These are phyloP conservation scores for Saccharata proteae DNA, from an alignment of 2,329 filamentous ascomycete species.

Conservation along the genomic window DNA sequence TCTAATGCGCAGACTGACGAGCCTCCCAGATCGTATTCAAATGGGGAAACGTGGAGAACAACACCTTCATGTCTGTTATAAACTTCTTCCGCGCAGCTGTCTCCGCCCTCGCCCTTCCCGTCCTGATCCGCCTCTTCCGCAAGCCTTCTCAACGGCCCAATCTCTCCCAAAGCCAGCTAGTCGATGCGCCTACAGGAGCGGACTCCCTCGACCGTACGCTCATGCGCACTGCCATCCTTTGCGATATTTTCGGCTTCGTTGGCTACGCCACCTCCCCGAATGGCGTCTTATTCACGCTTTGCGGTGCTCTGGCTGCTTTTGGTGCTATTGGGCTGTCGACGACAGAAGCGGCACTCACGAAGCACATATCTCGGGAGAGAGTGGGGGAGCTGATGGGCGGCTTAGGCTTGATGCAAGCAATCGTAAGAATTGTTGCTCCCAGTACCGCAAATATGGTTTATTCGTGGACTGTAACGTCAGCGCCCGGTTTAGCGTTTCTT, in stretches of 20 bases:
- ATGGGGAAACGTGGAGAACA: constrained; percentile 10
- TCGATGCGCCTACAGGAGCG: neutral
- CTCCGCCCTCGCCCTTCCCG: constrained; percentile 9
- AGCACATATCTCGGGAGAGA: constrained; percentile 4
- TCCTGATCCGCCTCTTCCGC: constrained; percentile 9
- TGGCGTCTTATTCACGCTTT: constrained; percentile 10
- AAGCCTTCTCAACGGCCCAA: neutral
- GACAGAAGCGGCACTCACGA: constrained; percentile 10
- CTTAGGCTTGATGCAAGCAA: constrained; percentile 9
- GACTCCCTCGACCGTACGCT: constrained; percentile 9
- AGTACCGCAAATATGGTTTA: constrained; percentile 8
- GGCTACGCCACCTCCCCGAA: constrained; percentile 10
- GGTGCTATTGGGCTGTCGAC: constrained; percentile 10
- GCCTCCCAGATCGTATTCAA: constrained; percentile 9
- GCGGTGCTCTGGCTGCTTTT: constrained; percentile 10
- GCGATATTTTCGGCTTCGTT: constrained; percentile 10
- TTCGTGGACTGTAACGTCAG: constrained; percentile 3
- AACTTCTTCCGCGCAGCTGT: constrained; percentile 11
- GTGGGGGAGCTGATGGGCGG: constrained; percentile 10
- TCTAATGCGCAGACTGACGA: neutral
- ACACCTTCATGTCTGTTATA: constrained; percentile 11
- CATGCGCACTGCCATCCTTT: constrained; percentile 7
- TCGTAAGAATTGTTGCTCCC: constrained; percentile 9
- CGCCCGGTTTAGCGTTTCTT: constrained; percentile 8
- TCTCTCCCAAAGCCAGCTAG: neutral